Conservation (phyloP, 805 yeast genomes). For the Yarrowia sp. region DNA sequence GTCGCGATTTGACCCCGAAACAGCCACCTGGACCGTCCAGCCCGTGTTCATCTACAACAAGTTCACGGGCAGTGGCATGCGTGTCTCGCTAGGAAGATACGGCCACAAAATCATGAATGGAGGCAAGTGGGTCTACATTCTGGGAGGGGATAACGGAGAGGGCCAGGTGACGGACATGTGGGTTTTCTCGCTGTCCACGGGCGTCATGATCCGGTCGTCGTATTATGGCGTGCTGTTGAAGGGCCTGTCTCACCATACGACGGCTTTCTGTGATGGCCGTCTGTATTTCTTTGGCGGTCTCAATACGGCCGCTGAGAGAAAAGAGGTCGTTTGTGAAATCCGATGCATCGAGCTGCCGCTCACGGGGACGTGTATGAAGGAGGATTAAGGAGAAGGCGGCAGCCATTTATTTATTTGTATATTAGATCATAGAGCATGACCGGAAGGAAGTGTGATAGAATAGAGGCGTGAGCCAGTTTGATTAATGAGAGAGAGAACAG, state of each 20-base stretch:
- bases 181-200: conserved; percentile 28
- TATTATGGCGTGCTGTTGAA: conserved; percentile 31
- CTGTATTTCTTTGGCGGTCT: conserved; percentile 33
- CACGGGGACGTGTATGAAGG: conserved; percentile 10
- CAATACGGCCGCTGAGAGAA: conserved; percentile 12
- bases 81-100: conserved; percentile 27
- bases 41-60: conserved; percentile 24
- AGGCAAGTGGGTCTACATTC: conserved; percentile 29
- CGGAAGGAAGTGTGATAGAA: not conserved
- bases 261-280: conserved; percentile 31
- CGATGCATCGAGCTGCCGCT: conserved; percentile 26
- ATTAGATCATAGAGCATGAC: conserved; percentile 13
- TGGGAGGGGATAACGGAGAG: conserved; percentile 35
- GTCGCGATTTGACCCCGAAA: conserved; percentile 11
- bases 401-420: conserved; percentile 21
- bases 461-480: too few relatives aligned
- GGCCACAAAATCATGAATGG: conserved; percentile 29
- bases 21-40: not conserved
- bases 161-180: conserved; percentile 28
- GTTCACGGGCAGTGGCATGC: conserved; percentile 14
- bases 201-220: conserved; percentile 30
- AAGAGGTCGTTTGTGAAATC: conserved; percentile 19
- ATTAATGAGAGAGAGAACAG: too few relatives aligned
- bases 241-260: conserved; percentile 33
- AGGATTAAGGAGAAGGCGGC: not conserved